Evolutionary conservation across 2,329 filamentous ascomycete species (phyloP).

Genomic region (Penicillium sp.): DNA sequence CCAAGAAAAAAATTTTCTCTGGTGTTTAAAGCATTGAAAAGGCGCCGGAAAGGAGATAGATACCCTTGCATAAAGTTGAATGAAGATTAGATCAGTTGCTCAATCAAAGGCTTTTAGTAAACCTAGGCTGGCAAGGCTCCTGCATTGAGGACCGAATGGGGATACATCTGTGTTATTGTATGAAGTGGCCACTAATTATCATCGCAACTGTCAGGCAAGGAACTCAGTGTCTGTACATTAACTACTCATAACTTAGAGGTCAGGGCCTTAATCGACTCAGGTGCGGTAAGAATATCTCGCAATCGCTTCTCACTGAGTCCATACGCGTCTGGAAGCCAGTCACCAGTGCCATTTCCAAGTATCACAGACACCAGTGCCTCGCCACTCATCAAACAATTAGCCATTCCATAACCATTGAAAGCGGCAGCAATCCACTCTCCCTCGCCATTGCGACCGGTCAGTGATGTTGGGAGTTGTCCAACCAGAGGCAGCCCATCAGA

Average conservation of each 20-base stretch:
- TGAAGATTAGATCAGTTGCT: not conserved
- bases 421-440: constrained; percentile 57
- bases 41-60: not conserved
- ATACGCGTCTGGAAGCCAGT: constrained; percentile 31
- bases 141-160: not conserved
- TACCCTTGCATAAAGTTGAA: not conserved
- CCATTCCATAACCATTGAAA: constrained; percentile 69
- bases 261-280: constrained; percentile 14
- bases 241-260: constrained; percentile 13
- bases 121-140: not conserved
- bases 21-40: not conserved
- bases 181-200: not conserved
- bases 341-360: constrained; percentile 24
- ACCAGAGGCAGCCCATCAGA: constrained; percentile 54
- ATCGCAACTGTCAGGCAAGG: not conserved
- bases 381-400: constrained; percentile 48
- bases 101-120: not conserved
- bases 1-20: not conserved
- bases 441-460: constrained; percentile 30
- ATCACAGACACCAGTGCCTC: constrained; percentile 31
- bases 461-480: constrained; percentile 47
- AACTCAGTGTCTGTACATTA: not conserved
- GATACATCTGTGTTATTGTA: not conserved
- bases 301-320: constrained; percentile 17
- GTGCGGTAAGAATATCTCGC: constrained; percentile 11